Base-by-base conservation (phyloP, 1,284 basidiomycete species). In the Ceraceosorus bombacis region DNA sequence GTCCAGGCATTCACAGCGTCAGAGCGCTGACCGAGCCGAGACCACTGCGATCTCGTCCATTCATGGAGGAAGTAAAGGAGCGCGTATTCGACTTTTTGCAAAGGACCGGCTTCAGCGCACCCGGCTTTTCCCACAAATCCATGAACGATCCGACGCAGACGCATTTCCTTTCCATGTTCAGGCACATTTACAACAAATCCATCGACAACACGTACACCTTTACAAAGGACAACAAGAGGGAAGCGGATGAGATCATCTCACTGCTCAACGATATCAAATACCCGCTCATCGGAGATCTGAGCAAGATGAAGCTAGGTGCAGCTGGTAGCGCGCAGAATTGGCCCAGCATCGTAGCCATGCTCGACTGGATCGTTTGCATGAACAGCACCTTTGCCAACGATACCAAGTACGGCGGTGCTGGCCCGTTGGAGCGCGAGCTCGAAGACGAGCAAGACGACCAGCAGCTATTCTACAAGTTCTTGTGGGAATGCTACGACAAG, bases 271-370 rank as follows among this genome's bases (percentile, higher is more conserved):
- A 77, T 51, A 63, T 73, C 64, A 72, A 71, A 36, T 77, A 77
- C 55, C 75, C 75, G 2, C 66, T 69, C 37, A 57, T 72, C 48
- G 73, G 73, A 49, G 74, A 77, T 41, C 65, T 77, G 15, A 74
- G 70, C 55, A 77, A 77, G 67, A 76, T 72, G 54, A 70, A 73
- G 54, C 70, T 77, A n/a, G 67, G 62, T 5, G 70, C 72, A 6
- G 74, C 75, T 10, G 74, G 75, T 38, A 71, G 69, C 60, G 68
- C 70, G 55, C 71, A 70, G 57, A 72, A 76, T 57, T 77, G 75
- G 75, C 75, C 74, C 0, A 70, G 63, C 51, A 70, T 72, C 52
- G 68, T 74, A 38, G 72, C 69, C 53, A 72, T 77, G 68, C 70
- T 77, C 41, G 73, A 76, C 57, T 77, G 75, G 75, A 67, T 77